phyloP scores from a whole-genome alignment of 179 eudicot genomes.

The Carnegiea gigantea region DNA sequence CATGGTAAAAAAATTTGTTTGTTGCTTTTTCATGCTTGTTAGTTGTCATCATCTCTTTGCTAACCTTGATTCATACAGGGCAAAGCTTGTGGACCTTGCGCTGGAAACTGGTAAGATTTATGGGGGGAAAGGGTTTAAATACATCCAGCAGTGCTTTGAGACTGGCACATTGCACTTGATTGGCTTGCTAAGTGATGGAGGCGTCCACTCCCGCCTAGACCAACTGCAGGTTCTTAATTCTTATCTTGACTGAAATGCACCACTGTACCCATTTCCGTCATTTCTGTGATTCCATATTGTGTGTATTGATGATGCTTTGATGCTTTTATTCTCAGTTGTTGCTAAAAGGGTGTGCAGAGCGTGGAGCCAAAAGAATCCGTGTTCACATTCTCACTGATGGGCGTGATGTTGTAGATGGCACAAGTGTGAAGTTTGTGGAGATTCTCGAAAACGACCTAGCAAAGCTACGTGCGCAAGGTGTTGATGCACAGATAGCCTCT shows the following conservation, averaged over 20 bases:
- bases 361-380: constrained; percentile 80
- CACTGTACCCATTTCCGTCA: neutral
- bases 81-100: constrained; percentile 84
- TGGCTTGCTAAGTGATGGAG: constrained; percentile 88
- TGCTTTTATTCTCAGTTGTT: constrained; percentile 44
- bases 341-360: constrained; percentile 74
- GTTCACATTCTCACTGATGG: constrained; percentile 89
- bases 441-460: constrained; percentile 70
- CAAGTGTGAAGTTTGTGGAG: constrained; percentile 84
- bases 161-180: constrained; percentile 74
- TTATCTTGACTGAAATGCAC: neutral
- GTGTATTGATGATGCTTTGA: neutral
- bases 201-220: constrained; percentile 89
- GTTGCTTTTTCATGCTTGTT: neutral
- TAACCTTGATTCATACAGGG: constrained; percentile 37
- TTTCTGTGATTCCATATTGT: neutral
- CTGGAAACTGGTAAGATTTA: constrained; percentile 74
- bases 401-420: constrained; percentile 91
- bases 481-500: constrained; percentile 84
- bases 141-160: constrained; percentile 59
- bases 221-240: constrained; percentile 61
- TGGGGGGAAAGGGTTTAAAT: constrained; percentile 73
- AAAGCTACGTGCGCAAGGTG: constrained; percentile 59
- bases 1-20: neutral
- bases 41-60: neutral